These are phyloP conservation scores for Botryotinia convoluta DNA, from an alignment of 2,329 filamentous ascomycete species.

Conservation along the genomic window DNA sequence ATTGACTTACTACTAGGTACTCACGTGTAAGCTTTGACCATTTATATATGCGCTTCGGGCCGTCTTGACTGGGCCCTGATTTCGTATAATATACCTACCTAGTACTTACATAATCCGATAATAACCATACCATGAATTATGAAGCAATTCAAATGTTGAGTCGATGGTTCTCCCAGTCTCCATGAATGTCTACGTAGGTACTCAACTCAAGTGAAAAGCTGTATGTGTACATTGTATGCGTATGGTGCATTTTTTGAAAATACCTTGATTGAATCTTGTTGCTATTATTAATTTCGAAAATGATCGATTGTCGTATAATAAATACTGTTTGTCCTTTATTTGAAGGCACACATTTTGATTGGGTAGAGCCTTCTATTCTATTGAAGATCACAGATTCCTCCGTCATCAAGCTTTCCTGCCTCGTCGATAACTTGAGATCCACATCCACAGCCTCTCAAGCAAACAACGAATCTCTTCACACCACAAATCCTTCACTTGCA, in stretches of 20 bases:
- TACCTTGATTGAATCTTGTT: neutral
- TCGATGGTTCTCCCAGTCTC: neutral
- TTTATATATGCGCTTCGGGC: neutral
- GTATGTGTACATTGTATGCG: neutral
- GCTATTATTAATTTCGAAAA: neutral
- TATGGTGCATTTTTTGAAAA: neutral
- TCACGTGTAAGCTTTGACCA: conserved; percentile 2
- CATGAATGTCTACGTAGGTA: neutral
- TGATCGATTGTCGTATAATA: neutral
- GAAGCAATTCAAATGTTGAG: neutral
- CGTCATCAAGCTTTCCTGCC: conserved; percentile 19
- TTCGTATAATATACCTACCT: neutral
- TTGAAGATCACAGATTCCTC: conserved; percentile 1
- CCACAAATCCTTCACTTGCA: conserved; percentile 4
- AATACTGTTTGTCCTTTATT: neutral
- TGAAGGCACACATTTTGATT: neutral
- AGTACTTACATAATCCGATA: neutral
- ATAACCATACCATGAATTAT: neutral
- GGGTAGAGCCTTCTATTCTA: neutral
- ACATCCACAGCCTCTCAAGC: conserved; percentile 13
- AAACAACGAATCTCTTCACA: conserved; percentile 12
- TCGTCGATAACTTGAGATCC: conserved; percentile 1
- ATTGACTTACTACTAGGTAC: neutral
- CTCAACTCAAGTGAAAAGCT: neutral
- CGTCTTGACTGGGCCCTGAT: conserved; percentile 2